Evolutionary conservation across 768 basidiomycete species (phyloP), one percentile per base, ranked within the genome.

Genomic region (Grammothele lineata): DNA sequence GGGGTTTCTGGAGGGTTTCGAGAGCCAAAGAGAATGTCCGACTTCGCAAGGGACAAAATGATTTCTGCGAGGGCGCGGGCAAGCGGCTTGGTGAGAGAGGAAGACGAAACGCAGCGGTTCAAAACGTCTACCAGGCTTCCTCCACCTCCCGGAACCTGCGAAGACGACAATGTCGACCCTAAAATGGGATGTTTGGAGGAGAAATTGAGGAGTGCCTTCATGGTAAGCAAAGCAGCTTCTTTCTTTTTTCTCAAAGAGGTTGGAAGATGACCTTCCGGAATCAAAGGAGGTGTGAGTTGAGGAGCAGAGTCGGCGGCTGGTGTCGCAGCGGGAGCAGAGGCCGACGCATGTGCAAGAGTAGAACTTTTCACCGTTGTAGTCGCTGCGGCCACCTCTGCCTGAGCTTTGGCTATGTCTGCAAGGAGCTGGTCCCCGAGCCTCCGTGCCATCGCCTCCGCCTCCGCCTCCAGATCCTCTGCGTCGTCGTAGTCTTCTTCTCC

Each of bases 351-450:
- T 23, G 42, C 21, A 21, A 40, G 44, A 25, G 40, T 40, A 12
- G 51, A 32, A 14, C 46, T 32, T 14, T 37, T 33, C 5, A 48
- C 42, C 27, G 36, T 27, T 7, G 57, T 52, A 38, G 52, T 47
- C 2, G 53, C 50, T 15, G 60, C 61, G 15, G 64, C 61, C 9
- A 59, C 66, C 33, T 74, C 74, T 4, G 75, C 76, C 50, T 75
- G 79, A 5, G 75, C 83, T 59, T 78, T 83, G 57, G 67, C 79
- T 40, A 89, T 83, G 56, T 87, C 85, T 3, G 86, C 87, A 78
- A 81, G 83, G 5, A 90, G 71, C 48, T 90, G 80, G 54, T 85
- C 85, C n/a, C 83, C 81, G 24, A 91, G 66, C 22, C 82, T 71
- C 37, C 83, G 75, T 4, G 85, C 85, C 55, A 87, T 86, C 56